phyloP scores from a whole-genome alignment of 306 rosid species.

The Quercus alba region DNA sequence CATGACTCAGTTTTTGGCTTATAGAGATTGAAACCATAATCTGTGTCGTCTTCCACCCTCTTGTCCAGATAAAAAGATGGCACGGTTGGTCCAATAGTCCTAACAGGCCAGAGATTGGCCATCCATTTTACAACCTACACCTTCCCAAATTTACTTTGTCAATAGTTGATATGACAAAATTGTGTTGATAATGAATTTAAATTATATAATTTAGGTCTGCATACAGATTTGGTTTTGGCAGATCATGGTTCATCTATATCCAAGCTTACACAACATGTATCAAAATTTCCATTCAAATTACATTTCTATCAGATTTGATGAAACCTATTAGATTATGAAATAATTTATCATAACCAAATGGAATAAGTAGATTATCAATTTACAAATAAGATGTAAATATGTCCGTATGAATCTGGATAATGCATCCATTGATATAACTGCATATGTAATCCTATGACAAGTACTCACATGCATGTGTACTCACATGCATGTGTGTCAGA shows the following conservation, averaged over 20 bases:
- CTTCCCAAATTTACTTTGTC: background rate
- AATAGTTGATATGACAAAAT: background rate
- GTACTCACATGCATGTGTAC: no score
- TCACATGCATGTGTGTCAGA: background rate
- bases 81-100: constrained; percentile 11
- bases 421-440: no score
- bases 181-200: background rate
- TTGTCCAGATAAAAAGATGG: constrained; percentile 17
- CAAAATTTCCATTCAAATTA: no score
- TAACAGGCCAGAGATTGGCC: background rate
- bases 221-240: background rate
- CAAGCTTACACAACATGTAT: no score
- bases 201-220: background rate
- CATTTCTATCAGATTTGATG: no score
- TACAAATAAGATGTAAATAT: no score
- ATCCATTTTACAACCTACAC: constrained; percentile 13
- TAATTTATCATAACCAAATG: no score
- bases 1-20: background rate
- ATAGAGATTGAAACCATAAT: background rate
- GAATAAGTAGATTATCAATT: no score
- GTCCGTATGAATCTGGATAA: no score
- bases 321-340: no score
- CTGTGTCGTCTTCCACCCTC: constrained; percentile 1
- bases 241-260: no score
- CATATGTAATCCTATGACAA: no score